These are phyloP conservation scores for Aureobasidium zeae DNA, from an alignment of 2,329 filamentous ascomycete species.

Conservation along the genomic window DNA sequence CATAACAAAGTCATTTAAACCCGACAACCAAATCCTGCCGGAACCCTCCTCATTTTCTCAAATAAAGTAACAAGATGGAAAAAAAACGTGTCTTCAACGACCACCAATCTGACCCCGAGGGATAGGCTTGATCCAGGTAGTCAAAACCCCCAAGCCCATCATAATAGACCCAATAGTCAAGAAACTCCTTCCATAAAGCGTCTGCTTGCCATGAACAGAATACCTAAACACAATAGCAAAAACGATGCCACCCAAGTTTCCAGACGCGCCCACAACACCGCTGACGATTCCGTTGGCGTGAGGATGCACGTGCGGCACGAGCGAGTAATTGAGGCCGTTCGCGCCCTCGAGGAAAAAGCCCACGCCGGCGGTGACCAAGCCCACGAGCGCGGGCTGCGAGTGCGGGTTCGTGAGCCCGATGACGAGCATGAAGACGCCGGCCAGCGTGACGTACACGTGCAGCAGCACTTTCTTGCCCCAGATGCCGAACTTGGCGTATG, in stretches of 20 bases:
- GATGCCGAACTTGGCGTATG: constrained; percentile 45
- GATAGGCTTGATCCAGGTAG: constrained; percentile 55
- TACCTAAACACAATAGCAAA: constrained; percentile 81
- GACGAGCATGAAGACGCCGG: constrained; percentile 52
- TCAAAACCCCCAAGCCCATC: constrained; percentile 57
- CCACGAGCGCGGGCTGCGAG: constrained; percentile 57
- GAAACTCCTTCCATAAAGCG: constrained; percentile 58
- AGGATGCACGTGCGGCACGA: constrained; percentile 80
- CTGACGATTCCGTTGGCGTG: constrained; percentile 71
- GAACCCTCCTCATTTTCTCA: too few species aligned
- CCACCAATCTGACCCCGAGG: constrained; percentile 46
- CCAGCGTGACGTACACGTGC: constrained; percentile 46
- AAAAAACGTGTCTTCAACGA: constrained; percentile 18
- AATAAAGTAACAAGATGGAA: background rate
- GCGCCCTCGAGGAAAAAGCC: constrained; percentile 76
- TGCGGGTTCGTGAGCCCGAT: constrained; percentile 57
- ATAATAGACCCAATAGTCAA: constrained; percentile 77
- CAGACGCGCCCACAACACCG: constrained; percentile 67
- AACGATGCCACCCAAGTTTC: constrained; percentile 77
- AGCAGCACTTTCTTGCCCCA: constrained; percentile 59
- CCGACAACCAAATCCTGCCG: too few species aligned
- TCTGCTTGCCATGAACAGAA: constrained; percentile 37
- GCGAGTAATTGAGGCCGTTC: constrained; percentile 78
- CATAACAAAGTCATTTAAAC: too few species aligned
- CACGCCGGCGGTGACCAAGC: constrained; percentile 64